Evolutionary conservation across 169 alveolate genomes (phyloP), one percentile per base, ranked within the genome.

Genomic region (Plasmodium coatneyi): DNA sequence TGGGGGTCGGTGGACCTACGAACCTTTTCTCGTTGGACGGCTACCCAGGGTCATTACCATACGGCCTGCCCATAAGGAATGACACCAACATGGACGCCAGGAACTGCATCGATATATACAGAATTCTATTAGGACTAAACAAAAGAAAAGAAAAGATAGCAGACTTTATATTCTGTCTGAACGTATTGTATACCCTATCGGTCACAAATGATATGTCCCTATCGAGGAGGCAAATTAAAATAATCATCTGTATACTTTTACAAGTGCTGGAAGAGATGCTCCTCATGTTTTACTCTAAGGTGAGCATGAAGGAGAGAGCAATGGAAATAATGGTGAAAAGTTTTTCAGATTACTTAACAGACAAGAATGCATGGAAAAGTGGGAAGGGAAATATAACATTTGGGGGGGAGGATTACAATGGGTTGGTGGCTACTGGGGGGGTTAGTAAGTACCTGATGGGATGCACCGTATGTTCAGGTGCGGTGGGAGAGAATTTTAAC

Each of bases 121-220:
- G 95, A 19, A 32, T 91, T 22, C 32, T 91, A 32, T 19, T 91
- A n/a, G 91, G 78, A 30, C n/a, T 91, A 14, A 43, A 91, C 43
- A 80, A 12, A 32, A 91, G 95, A 71, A 91, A 81, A 66, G 92
- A 91, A 46, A 91, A 91, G 39, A 28, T 91, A 3, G 92, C 80
- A n/a, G 95, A 91, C 25, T 91, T 91, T 49, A 71, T 91, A n/a
- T 81, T 91, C 3, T 91, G 92, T 19, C 30, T 91, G 30, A 91
- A 91, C 46, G 54, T 91, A 6, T 28, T 91, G 54, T 91, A 91
- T 56, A 43, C 80, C 39, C 19, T 91, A 49, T 91, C 95, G 9
- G 74, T 12, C 6, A 81, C 43, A 71, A 54, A 39, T 30, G 66
- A 91, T 81, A 71, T 91, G 5, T 28, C 36, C 19, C 39, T 91